phyloP scores from a whole-genome alignment of 108 stramenopile genomes.

The Parmales sp. region DNA sequence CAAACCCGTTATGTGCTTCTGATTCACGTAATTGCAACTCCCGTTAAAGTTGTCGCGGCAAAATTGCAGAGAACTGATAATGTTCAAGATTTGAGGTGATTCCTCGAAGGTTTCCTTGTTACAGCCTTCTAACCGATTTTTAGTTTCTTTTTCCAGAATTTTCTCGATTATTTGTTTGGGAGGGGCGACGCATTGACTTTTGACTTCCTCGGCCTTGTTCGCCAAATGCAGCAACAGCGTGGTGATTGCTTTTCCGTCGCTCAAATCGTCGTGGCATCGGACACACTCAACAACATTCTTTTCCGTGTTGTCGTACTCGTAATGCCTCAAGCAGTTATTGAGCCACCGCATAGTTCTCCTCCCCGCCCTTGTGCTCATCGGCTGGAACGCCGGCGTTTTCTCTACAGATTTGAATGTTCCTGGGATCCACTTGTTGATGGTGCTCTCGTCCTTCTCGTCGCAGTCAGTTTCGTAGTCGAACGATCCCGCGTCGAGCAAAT shows the following conservation, averaged over 20 bases:
- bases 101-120: too few relatives aligned
- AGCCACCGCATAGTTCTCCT: neutral
- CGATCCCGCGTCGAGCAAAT: neutral
- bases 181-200: too few relatives aligned
- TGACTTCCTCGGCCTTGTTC: neutral
- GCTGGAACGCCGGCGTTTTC: slow-evolving; percentile 1
- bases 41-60: neutral
- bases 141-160: too few relatives aligned
- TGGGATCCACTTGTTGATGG: slow-evolving; percentile 3
- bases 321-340: neutral
- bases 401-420: neutral
- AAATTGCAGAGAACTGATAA: neutral
- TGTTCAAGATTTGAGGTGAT: too few relatives aligned
- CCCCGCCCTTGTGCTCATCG: neutral
- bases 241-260: neutral
- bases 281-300: too few relatives aligned
- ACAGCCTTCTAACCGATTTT: too few relatives aligned
- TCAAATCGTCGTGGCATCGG: too few relatives aligned
- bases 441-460: slow-evolving; percentile 2
- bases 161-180: too few relatives aligned
- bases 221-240: neutral
- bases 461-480: slow-evolving; percentile 4
- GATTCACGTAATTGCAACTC: neutral
- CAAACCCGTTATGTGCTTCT: slow-evolving; percentile 4
- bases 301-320: slow-evolving; percentile 2